Percentiles rank a stretch among this genome's conserved stretches.
phyloP scores from a whole-genome alignment of 2,329 filamentous ascomycete species.

The Penicillium sp. region DNA sequence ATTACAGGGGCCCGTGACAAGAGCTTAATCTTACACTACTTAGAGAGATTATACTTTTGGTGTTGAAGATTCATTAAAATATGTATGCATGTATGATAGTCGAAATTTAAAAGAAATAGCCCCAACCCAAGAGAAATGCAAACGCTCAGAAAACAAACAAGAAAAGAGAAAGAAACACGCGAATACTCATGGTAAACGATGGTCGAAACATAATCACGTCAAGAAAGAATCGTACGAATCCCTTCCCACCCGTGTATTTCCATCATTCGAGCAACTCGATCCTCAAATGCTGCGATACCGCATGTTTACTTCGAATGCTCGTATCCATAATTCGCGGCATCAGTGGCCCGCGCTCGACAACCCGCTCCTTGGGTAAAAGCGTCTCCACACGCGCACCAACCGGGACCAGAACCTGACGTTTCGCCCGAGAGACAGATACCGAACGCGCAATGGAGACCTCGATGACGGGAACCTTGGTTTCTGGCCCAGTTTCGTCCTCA shows the following conservation, averaged over 20 bases:
- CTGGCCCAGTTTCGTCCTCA: conserved; percentile 3
- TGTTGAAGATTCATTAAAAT: no score
- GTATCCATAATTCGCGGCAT: conserved; percentile 27
- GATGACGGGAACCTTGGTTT: conserved; percentile 14
- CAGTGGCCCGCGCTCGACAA: conserved; percentile 23
- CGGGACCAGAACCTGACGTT: conserved; percentile 34
- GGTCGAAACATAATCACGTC: conserved; percentile 1
- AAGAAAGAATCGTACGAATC: neutral
- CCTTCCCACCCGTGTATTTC: neutral
- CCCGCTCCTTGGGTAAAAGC: conserved; percentile 24
- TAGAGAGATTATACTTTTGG: no score
- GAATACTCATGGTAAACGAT: no score
- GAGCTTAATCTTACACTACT: no score
- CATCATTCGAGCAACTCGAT: conserved; percentile 25
- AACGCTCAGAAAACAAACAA: no score
- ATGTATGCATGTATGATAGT: no score
- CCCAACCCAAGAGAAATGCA: no score
- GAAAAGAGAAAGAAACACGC: no score
- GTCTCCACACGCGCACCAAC: conserved; percentile 23
- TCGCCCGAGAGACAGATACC: conserved; percentile 32
- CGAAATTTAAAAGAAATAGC: no score
- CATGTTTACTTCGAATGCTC: conserved; percentile 25
- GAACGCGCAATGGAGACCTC: conserved; percentile 38
- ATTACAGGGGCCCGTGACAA: no score
- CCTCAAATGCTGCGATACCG: conserved; percentile 27